Base-by-base conservation (phyloP, 495 filamentous ascomycete genomes). In the Pyrenula aspistea region DNA sequence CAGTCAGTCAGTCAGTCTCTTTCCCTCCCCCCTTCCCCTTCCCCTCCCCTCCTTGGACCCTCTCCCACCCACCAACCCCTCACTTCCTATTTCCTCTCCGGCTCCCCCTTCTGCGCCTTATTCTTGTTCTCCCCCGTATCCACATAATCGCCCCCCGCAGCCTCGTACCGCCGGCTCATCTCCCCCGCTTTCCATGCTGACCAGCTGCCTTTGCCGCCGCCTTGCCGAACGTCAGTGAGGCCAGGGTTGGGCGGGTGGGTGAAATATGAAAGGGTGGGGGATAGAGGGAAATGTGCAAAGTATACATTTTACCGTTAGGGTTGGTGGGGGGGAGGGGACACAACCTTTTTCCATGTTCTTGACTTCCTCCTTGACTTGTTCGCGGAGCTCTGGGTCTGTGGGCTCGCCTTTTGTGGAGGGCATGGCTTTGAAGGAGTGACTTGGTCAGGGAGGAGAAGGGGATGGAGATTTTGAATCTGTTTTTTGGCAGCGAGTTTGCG, bases 381-480 rank as follows among this genome's bases (percentile, higher is more conserved):
- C 68, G n/a, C 72, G 64, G 22, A 78, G 68, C 59, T 77, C 66
- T 1, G 71, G 74, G 55, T 77, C 73, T 1, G 73, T 78, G 1
- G 72, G 73, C 21, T 71, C 74, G 54, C 73, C 75, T 57, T 77
- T 77, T 36, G 66, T 61, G 11, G 68, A 71, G 10, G 64, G 55
- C 70, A 72, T 72, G 31, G 31, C 15, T 4, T 15, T 4, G 4
- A 8, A 8, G 15, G 31, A 15, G 31, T 42, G 31, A n/a, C n/a
- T n/a, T n/a, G n/a, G n/a, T n/a, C n/a, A n/a, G n/a, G n/a, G n/a
- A n/a, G n/a, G n/a, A n/a, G n/a, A n/a, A n/a, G n/a, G n/a, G n/a
- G n/a, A n/a, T n/a, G n/a, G n/a, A n/a, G n/a, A n/a, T n/a, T n/a
- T n/a, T n/a, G n/a, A n/a, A n/a, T n/a, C n/a, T n/a, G n/a, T n/a